Base-by-base conservation (phyloP, 2,329 filamentous ascomycete genomes). In the Paracorniculantispora psalliotae region DNA sequence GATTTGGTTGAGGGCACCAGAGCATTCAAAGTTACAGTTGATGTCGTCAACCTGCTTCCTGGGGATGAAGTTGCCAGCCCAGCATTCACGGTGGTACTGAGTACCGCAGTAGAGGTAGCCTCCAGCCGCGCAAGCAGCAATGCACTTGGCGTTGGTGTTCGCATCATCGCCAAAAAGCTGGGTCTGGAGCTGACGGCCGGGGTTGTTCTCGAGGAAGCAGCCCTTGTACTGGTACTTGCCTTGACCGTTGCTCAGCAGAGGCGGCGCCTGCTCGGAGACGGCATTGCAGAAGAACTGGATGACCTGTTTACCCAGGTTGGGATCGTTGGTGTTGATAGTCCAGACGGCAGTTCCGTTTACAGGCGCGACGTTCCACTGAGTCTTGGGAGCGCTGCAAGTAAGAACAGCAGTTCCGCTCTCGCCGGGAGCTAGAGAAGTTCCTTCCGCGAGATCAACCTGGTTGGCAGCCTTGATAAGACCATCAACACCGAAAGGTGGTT, bases 311-410 rank as follows among this genome's bases (percentile, higher is more conserved):
- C 76, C 79, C 53, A 80, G 75, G 1, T 66, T 67, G 0, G 78
- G 76, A 59, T 84, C 82, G 54, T 83, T 81, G 48, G 79, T 79
- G 67, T 85, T 85, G 65, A 85, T 75, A 0, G 79, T 82, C 83
- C 82, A 85, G 2, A 71, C 66, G 0, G 81, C 79, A 0, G 68
- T 71, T 2, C 78, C 78, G 4, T 70, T 72, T 61, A 80, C 83
- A 0, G 78, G 67, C n/a, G 81, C 74, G 1, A 76, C 69, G 63
- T 86, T 85, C 73, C 82, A 81, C 62, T 85, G 82, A 0, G 75
- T 73, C 66, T 83, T 83, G 9, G 82, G 81, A 0, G 79, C 80
- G 1, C 79, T 75, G 63, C 83, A 86, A 61, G 78, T 80, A 8
- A 86, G 67, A 0, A 72, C 76, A 2, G 82, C 83, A 0, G 77